phyloP scores from a whole-genome alignment of 192 early-diverging fungal genomes.

The Pilaira anomala region DNA sequence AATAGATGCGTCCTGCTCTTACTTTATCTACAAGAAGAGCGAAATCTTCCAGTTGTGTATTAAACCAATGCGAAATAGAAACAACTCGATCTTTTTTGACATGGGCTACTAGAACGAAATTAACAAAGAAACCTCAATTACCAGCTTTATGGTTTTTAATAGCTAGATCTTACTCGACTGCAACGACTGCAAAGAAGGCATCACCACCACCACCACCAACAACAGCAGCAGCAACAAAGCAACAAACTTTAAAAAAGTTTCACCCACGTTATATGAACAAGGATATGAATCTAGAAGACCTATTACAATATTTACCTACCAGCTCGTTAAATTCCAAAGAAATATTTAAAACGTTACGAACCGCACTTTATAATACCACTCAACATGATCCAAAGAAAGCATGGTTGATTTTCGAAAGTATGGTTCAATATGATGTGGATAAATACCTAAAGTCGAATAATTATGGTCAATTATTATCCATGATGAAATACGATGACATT shows the following conservation, averaged over 20 bases:
- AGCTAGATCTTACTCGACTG: neutral
- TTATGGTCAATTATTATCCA: slow-evolving; percentile 29
- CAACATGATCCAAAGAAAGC: slow-evolving; percentile 1
- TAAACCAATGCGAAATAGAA: neutral
- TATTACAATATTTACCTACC: neutral
- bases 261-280: slow-evolving; percentile 12
- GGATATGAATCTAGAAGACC: neutral
- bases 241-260: neutral
- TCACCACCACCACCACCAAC: neutral
- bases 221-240: neutral
- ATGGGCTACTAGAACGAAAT: neutral
- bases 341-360: slow-evolving; percentile 27
- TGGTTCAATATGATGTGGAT: slow-evolving; percentile 10
- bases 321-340: neutral
- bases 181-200: too few relatives aligned
- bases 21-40: slow-evolving; percentile 1
- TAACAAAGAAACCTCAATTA: neutral
- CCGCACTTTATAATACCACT: slow-evolving; percentile 16
- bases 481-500: slow-evolving; percentile 13
- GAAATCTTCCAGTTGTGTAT: neutral
- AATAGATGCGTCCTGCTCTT: slow-evolving; percentile 10
- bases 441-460: slow-evolving; percentile 16
- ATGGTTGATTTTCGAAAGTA: slow-evolving; percentile 24
- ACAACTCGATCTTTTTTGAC: neutral
- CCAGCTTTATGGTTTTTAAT: slow-evolving; percentile 1